A percentile compares a stretch with the other conserved stretches of the same genome.
phyloP scores from a whole-genome alignment of 2,329 filamentous ascomycete genomes.

The Fusarium floridanum region DNA sequence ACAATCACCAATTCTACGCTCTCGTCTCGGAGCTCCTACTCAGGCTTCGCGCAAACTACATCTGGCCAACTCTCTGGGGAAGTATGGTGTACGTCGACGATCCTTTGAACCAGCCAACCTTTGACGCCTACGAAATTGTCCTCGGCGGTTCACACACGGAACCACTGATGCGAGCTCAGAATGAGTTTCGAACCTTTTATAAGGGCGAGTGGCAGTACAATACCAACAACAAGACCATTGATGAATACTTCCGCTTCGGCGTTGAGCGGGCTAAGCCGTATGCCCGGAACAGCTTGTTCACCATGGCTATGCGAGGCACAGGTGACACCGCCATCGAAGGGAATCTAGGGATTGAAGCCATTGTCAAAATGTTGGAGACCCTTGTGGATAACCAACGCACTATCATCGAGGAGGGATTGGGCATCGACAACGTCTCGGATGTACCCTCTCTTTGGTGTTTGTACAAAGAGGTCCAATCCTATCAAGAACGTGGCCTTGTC shows the following conservation, averaged over 20 bases:
- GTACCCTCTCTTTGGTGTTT: slow-evolving; percentile 70
- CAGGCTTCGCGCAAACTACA: slow-evolving; percentile 77
- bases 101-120: slow-evolving; percentile 74
- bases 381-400: slow-evolving; percentile 54
- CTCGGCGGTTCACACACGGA: slow-evolving; percentile 81
- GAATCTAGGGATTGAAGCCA: slow-evolving; percentile 59
- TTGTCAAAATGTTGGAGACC: slow-evolving; percentile 52
- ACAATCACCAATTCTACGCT: slow-evolving; percentile 73
- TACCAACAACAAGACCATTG: slow-evolving; percentile 76
- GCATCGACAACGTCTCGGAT: slow-evolving; percentile 23
- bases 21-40: slow-evolving; percentile 79
- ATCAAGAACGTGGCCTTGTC: slow-evolving; percentile 69
- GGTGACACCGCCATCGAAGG: slow-evolving; percentile 73
- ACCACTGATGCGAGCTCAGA: slow-evolving; percentile 74
- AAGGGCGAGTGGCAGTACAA: slow-evolving; percentile 77
- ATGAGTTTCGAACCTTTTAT: slow-evolving; percentile 66
- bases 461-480: slow-evolving; percentile 75
- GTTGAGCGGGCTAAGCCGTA: slow-evolving; percentile 74
- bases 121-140: slow-evolving; percentile 80
- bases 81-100: slow-evolving; percentile 81
- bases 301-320: slow-evolving; percentile 77
- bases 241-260: slow-evolving; percentile 76
- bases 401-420: slow-evolving; percentile 32
- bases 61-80: slow-evolving; percentile 81
- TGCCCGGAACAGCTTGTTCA: slow-evolving; percentile 74